Percentiles rank a stretch among this genome's conserved stretches.
phyloP scores from a whole-genome alignment of 2,329 filamentous ascomycete genomes.

The Cryphonectria naterciae region DNA sequence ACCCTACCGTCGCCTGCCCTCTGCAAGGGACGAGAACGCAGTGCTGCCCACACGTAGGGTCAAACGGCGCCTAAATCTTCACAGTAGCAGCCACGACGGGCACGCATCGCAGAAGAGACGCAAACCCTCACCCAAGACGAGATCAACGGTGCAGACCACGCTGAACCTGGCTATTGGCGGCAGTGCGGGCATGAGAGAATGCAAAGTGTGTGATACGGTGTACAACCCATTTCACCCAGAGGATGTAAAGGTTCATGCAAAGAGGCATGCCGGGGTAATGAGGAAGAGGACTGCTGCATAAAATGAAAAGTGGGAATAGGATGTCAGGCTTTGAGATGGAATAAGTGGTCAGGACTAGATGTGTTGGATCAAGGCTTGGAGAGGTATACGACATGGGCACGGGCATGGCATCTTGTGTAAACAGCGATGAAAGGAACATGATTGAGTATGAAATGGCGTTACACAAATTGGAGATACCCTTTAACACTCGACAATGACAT shows the following conservation, averaged over 20 bases:
- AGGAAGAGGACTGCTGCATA: conserved; percentile 20
- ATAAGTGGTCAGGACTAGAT: neutral
- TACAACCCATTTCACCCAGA: conserved; percentile 51
- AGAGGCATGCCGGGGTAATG: conserved; percentile 39
- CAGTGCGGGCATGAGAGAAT: conserved; percentile 43
- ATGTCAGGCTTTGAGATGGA: neutral
- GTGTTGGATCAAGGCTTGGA: neutral
- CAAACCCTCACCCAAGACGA: conserved; percentile 30
- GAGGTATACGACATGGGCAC: neutral
- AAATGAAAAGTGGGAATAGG: neutral
- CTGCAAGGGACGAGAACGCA: neutral
- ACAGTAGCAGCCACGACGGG: conserved; percentile 16
- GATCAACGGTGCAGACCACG: conserved; percentile 45
- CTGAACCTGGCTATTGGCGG: conserved; percentile 43
- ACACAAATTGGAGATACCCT: neutral
- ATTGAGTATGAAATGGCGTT: neutral
- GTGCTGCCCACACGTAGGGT: neutral
- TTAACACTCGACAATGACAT: neutral
- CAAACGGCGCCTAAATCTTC: conserved; percentile 28
- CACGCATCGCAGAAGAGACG: conserved; percentile 25
- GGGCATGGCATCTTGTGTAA: neutral
- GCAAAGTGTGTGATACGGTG: conserved; percentile 47
- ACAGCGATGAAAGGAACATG: neutral
- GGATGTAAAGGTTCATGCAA: conserved; percentile 47
- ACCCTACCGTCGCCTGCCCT: neutral